These are phyloP conservation scores for Raffaelea albimanens DNA, from an alignment of 2,329 filamentous ascomycete species.

Conservation along the genomic window DNA sequence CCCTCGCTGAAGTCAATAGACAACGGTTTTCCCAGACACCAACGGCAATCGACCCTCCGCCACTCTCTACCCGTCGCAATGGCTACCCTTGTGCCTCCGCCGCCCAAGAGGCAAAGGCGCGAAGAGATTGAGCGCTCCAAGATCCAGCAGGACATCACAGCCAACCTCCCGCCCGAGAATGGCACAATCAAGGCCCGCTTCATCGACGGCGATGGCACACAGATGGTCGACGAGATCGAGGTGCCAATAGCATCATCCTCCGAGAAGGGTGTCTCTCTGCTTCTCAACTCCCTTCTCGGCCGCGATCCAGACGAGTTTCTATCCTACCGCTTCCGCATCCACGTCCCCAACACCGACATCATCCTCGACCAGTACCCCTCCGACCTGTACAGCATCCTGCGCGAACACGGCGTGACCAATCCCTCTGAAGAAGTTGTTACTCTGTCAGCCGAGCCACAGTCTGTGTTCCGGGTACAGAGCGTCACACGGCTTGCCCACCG, in stretches of 20 bases:
- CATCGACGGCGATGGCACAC: conserved; percentile 66
- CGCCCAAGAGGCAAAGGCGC: conserved; percentile 68
- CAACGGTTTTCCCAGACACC: background rate
- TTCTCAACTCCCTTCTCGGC: conserved; percentile 76
- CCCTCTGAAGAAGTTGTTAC: conserved; percentile 43
- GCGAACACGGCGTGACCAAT: conserved; percentile 46
- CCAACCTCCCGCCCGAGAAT: conserved; percentile 56
- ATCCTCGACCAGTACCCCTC: conserved; percentile 47
- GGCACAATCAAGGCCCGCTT: conserved; percentile 83
- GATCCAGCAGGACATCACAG: conserved; percentile 64
- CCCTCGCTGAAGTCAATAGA: background rate
- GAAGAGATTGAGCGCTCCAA: conserved; percentile 62
- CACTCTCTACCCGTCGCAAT: conserved; percentile 13
- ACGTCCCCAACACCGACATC: conserved; percentile 42
- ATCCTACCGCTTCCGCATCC: conserved; percentile 53
- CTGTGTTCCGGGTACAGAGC: conserved; percentile 85
- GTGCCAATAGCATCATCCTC: conserved; percentile 77
- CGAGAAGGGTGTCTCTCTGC: conserved; percentile 79
- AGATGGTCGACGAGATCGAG: conserved; percentile 59
- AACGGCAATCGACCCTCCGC: background rate
- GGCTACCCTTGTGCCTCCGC: conserved; percentile 25
- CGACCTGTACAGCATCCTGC: conserved; percentile 45
- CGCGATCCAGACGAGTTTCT: conserved; percentile 48
- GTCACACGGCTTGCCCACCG: conserved; percentile 83
- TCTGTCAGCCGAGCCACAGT: conserved; percentile 65